These are phyloP conservation scores for Huntiella abstrusa DNA, from an alignment of 2,329 filamentous ascomycete species.

Conservation along the genomic window DNA sequence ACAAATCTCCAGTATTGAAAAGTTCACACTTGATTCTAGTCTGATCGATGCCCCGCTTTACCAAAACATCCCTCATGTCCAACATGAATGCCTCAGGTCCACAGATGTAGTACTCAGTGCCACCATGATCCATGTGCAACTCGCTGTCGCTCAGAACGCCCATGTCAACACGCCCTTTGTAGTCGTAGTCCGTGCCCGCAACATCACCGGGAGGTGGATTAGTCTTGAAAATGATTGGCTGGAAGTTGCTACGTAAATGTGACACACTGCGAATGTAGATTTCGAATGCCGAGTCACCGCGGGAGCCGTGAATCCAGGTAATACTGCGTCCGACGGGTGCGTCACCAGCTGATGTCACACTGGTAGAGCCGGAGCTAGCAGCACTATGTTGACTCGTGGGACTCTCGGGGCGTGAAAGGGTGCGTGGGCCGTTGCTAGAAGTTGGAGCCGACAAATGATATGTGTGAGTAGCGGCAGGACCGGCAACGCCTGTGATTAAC, in stretches of 20 bases:
- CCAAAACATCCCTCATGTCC: slow-evolving; percentile 33
- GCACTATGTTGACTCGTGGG: background rate
- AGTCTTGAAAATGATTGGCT: slow-evolving; percentile 37
- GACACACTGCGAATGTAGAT: slow-evolving; percentile 26
- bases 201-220: slow-evolving; percentile 24
- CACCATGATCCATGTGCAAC: slow-evolving; percentile 34
- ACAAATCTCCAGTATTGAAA: slow-evolving; percentile 38
- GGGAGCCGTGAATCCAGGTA: slow-evolving; percentile 39
- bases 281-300: slow-evolving; percentile 34
- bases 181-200: slow-evolving; percentile 38
- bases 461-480: background rate
- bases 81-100: slow-evolving; percentile 55
- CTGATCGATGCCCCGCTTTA: slow-evolving; percentile 34
- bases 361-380: background rate
- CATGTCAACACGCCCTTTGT: slow-evolving; percentile 40
- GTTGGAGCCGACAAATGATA: background rate
- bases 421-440: background rate
- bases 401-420: background rate
- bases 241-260: slow-evolving; percentile 18
- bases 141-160: slow-evolving; percentile 30
- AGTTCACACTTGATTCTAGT: slow-evolving; percentile 47
- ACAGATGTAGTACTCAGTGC: slow-evolving; percentile 51
- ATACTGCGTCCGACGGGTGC: slow-evolving; percentile 24
- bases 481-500: background rate
- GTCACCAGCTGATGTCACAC: background rate